Base-by-base conservation (phyloP, 2,329 filamentous ascomycete species). In the Fusarium sp. region DNA sequence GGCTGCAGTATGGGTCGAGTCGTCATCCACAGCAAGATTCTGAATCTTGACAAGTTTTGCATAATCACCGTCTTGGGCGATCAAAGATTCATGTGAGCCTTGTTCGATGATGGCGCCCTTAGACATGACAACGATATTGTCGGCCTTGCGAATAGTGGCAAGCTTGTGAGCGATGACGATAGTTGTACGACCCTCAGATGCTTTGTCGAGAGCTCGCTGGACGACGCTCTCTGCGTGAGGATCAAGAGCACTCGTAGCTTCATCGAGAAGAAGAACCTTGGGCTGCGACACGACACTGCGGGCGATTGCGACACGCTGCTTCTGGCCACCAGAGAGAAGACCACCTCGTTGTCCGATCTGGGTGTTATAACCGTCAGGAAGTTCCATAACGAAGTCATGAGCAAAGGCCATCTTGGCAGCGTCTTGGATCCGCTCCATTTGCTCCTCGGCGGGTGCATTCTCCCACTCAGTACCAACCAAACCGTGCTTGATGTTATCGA, bases 271-370 rank as follows among this genome's bases (percentile, higher is more conserved):
- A 4, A 91, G 81, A 25, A 91, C 87, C 2, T 82, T 81, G 0
- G 89, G 89, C 44, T 88, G 79, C 21, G 86, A 85, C 28, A 91
- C 81, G 53, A 91, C 88, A 44, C 86, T 87, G 26, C 89, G 83
- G 4, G 89, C 89, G 60, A 91, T 91, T 1, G 89, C 86, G 14
- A 91, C 82, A 18, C 89, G 83, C 72, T 91, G 89, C 39, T 88
- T 84, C 72, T 91, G 89, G 4, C 89, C 89, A 25, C 89, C 89
- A n/a, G 87, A 90, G 1, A 91, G 80, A 53, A 89, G 86, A 37
- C 88, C 86, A 3, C 89, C 90, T 13, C 85, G 84, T 70, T 90
- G 86, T 8, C 90, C 90, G 10, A 91, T 87, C 10, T 83, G 79
- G 0, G 89, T 90, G 3, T 86, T 81, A 70, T 82, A 81, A 6